phyloP scores from a whole-genome alignment of 106 monocot species.

The Apostasia shenzhenica region DNA sequence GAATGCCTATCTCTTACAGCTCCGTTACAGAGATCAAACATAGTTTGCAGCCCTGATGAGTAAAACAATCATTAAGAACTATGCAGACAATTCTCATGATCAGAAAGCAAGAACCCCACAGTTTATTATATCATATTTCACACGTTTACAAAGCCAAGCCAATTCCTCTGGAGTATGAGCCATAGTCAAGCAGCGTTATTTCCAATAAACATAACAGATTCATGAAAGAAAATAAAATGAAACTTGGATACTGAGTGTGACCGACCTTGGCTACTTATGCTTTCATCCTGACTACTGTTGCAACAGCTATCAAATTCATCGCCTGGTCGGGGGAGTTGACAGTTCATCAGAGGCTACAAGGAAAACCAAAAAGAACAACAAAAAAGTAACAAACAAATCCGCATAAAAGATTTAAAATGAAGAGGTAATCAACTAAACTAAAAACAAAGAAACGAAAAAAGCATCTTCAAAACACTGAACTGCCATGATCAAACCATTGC shows the following conservation, averaged over 20 bases:
- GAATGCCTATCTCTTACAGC: slow-evolving; percentile 20
- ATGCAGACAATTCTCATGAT: not conserved
- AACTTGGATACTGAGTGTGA: not conserved
- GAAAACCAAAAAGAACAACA: slow-evolving; percentile 5
- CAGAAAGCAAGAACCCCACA: not conserved
- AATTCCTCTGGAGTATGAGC: not conserved
- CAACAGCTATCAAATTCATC: slow-evolving; percentile 50
- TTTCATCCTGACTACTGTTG: slow-evolving; percentile 68
- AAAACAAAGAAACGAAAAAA: not conserved
- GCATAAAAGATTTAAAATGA: not conserved
- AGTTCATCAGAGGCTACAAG: slow-evolving; percentile 80
- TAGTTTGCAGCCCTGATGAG: slow-evolving; percentile 34
- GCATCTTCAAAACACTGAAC: not conserved
- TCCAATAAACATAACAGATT: slow-evolving; percentile 6
- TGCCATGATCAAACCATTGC: not conserved
- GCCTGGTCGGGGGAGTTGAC: slow-evolving; percentile 53
- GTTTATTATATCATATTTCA: not conserved
- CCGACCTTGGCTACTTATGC: slow-evolving; percentile 71
- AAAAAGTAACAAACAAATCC: slow-evolving; percentile 6
- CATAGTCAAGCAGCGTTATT: not conserved
- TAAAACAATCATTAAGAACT: not conserved
- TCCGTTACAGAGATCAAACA: slow-evolving; percentile 53
- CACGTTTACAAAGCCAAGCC: too few relatives aligned
- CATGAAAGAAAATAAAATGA: not conserved
- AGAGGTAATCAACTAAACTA: not conserved